A percentile compares a stretch with the other conserved stretches of the same genome.
Evolutionary conservation across 257 asterid species (phyloP).

Genomic region (Solanum phureja): DNA sequence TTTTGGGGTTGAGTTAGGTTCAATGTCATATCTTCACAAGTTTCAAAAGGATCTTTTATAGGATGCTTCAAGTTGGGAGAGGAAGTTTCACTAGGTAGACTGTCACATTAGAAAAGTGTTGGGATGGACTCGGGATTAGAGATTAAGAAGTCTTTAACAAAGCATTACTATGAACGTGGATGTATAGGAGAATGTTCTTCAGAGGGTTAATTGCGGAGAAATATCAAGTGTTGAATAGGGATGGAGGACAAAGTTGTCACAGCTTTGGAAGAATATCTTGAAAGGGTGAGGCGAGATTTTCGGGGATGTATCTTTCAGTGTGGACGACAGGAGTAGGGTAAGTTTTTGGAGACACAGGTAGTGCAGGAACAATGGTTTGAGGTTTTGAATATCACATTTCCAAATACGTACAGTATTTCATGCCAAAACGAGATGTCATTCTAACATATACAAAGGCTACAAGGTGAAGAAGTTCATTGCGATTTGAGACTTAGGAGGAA

Average conservation of each 20-base stretch:
- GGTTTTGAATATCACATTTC: no score
- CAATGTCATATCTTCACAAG: not conserved
- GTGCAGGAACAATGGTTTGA: no score
- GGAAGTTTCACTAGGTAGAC: not conserved
- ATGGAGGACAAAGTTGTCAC: no score
- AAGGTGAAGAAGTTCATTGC: not conserved
- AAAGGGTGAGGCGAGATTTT: no score
- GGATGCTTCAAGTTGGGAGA: not conserved
- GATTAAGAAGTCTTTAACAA: not conserved
- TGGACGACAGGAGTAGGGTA: no score
- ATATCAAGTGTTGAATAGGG: not conserved
- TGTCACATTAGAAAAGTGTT: not conserved
- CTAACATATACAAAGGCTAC: not conserved
- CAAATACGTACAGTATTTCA: no score
- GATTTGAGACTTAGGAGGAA: not conserved
- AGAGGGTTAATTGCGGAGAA: not conserved
- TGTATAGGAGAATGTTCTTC: not conserved
- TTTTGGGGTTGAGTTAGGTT: not conserved
- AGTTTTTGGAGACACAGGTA: no score
- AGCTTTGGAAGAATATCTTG: no score
- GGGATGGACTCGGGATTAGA: not conserved
- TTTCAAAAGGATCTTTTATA: not conserved
- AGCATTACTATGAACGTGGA: not conserved
- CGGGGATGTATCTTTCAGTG: no score
- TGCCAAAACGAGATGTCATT: not conserved